Conservation (phyloP, 2,329 filamentous ascomycete genomes). For the Phoma sp. region DNA sequence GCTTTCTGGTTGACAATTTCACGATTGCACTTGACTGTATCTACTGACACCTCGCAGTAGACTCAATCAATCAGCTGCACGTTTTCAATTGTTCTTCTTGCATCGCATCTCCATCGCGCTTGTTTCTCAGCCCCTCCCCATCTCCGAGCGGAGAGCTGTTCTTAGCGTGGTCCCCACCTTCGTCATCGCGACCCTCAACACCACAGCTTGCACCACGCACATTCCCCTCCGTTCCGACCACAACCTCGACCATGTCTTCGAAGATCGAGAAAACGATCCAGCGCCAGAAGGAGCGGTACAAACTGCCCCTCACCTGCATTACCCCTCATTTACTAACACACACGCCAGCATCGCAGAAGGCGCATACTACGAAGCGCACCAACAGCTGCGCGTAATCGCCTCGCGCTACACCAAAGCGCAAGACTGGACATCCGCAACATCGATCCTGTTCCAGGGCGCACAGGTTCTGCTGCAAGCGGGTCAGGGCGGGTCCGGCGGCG, state of each 20-base stretch:
- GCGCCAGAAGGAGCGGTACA: conserved; percentile 76
- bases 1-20: too few relatives aligned
- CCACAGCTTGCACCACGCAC: too few relatives aligned
- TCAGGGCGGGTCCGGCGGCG: conserved; percentile 92
- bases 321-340: neutral
- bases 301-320: neutral
- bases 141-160: too few relatives aligned
- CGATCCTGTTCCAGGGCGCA: conserved; percentile 84
- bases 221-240: too few relatives aligned
- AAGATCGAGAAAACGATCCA: conserved; percentile 75
- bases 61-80: too few relatives aligned
- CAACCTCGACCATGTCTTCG: conserved; percentile 34
- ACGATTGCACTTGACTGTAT: too few relatives aligned
- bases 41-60: too few relatives aligned
- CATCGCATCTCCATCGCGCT: too few relatives aligned
- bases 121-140: too few relatives aligned
- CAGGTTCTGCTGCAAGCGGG: conserved; percentile 85
- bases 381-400: conserved; percentile 94
- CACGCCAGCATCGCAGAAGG: conserved; percentile 77
- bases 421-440: conserved; percentile 84
- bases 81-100: too few relatives aligned
- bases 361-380: conserved; percentile 97
- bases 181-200: too few relatives aligned
- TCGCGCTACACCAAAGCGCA: conserved; percentile 88
- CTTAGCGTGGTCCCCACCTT: too few relatives aligned